Base-by-base conservation (phyloP, 2,329 filamentous ascomycete species). In the Cryphonectria japonica region DNA sequence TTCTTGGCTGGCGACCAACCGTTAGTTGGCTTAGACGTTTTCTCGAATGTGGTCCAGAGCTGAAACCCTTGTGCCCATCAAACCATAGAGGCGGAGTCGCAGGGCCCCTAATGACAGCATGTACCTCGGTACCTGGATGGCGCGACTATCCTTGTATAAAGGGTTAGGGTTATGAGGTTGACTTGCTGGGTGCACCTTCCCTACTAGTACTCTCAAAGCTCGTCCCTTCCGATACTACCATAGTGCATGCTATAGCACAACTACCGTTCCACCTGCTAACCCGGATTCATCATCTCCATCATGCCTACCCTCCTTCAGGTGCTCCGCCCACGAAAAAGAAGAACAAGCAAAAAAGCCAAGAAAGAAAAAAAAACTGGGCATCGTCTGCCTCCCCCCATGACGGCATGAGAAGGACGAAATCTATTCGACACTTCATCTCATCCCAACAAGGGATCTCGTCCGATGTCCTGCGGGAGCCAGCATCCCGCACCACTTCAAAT, bases 371-470 rank as follows among this genome's bases (percentile, higher is more conserved):
- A 57, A 26, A 26, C 26, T 11, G 22, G 16, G 3, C 14, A 14
- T 14, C 13, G 32, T 29, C 8, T 37, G 14, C 14, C 19, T 29
- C 54, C n/a, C 54, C 52, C 57, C 57, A 16, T 60, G 34, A 32
- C 57, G 16, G 19, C 29, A 37, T 13, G 57, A 19, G 59, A 61
- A 39, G 2, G 16, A 39, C 8, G 11, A 37, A 37, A 22, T 61
- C 59, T 61, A 61, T 61, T n/a, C 59, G 59, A 61, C 32, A 61
- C 59, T 61, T 11, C 16, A 61, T 39, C 32, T 22, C 34, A 39
- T 61, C 59, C 32, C 59, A 61, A 61, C 59, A 61, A 39, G 59
- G 59, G 16, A 22, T 39, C 39, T 52, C 63, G 43, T 50, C 63
- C 63, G 41, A 65, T 32, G 41, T 52, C 19, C 34, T 14, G 37